Evolutionary conservation across 345 rosid species (phyloP), one percentile per base, ranked within the genome.

Genomic region (Gossypium anomalum): DNA sequence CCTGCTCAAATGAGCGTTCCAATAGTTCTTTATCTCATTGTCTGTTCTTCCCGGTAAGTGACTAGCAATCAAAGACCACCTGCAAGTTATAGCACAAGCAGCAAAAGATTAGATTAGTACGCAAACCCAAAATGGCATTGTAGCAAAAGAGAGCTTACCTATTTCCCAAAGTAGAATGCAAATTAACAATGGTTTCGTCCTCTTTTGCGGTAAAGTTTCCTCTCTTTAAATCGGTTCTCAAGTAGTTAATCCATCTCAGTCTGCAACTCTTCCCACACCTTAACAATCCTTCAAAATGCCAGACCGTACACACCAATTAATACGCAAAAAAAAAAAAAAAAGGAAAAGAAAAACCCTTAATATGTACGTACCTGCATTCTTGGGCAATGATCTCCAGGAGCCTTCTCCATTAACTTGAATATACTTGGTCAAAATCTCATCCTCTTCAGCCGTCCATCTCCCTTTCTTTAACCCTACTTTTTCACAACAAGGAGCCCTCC

Each of bases 241-340:
- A 75, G 80, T 94, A 92, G 73, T 94, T 94, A 62, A 92, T 86
- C 98, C 98, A 93, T 78, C 98, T 81, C 72, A 93, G 80, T 77
- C 97, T 80, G 83, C 98, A 94, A 67, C 98, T 92, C 82, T 90
- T 94, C 29, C 98, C 97, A 43, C 98, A 94, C 80, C 98, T 89
- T 71, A 86, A 76, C 47, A 94, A 79, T 23, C 98, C 97, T 93
- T 63, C 48, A 67, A 16, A 34, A 69, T 15, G 22, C 44, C 3
- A 64, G 47, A 41, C 38, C 63, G 4, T 34, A 34, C 41, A 34
- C 41, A 34, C 41, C 41, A 34, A 34, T 34, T 10, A 34, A 23
- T 13, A 23, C 14, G 17, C 17, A 22, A 8, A 56, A 20, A 19
- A 5, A 57, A 20, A 20, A 5, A 38, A 20, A 8, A 12, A 58